A percentile compares a stretch with the other conserved stretches of the same genome.
Evolutionary conservation across 176 grass and related monocot species (phyloP).

Genomic region (Triticum urartu): DNA sequence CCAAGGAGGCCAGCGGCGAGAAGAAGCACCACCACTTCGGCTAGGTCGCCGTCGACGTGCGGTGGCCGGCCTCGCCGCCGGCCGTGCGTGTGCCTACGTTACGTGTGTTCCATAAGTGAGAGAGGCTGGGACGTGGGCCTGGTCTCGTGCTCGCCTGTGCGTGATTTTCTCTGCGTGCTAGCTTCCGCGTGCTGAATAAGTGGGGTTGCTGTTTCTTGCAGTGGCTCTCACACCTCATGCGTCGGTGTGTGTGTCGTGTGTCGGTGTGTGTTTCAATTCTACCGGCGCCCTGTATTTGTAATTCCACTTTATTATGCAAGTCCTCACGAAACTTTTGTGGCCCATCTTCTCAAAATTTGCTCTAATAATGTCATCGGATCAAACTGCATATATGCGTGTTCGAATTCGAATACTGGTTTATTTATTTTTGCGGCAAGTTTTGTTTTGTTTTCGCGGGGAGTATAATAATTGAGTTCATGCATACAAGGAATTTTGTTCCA

Average conservation of each 20-base stretch:
- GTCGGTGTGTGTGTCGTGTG: neutral
- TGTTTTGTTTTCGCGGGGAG: too few species aligned
- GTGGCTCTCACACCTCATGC: neutral
- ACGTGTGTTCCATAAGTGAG: neutral
- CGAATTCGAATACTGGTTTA: too few species aligned
- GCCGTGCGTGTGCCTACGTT: neutral
- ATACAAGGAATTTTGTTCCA: too few species aligned
- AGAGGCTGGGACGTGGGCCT: constrained; percentile 28
- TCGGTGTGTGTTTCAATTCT: neutral
- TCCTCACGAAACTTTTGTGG: neutral
- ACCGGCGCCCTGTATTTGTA: neutral
- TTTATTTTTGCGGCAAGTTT: too few species aligned
- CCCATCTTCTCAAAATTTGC: neutral
- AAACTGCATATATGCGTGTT: too few species aligned
- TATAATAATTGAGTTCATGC: too few species aligned
- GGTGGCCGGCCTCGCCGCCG: neutral
- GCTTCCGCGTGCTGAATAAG: constrained; percentile 10
- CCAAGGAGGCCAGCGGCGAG: constrained; percentile 63
- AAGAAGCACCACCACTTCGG: constrained; percentile 84
- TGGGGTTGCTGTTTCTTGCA: neutral
- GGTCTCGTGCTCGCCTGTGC: neutral
- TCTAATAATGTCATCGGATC: neutral
- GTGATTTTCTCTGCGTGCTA: constrained; percentile 7
- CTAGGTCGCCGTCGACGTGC: neutral
- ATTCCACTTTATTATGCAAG: neutral